Percentiles rank a stretch among this genome's conserved stretches.
phyloP scores from a whole-genome alignment of 2,329 filamentous ascomycete genomes.

The Fulvia fulva region DNA sequence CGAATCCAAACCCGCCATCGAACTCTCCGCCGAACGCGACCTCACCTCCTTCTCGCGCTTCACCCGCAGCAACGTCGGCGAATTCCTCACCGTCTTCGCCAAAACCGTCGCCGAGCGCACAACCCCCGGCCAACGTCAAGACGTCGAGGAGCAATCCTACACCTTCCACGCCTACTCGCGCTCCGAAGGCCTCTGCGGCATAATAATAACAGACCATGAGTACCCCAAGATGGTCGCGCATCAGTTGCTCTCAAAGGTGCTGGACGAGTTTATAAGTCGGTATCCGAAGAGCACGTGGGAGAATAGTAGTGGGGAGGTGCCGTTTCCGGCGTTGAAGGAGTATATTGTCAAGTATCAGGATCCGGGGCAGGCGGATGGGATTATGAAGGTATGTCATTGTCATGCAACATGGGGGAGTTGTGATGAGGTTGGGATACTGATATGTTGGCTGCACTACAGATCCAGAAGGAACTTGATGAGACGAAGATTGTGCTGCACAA shows the following conservation, averaged over 20 bases:
- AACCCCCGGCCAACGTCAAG: conserved; percentile 68
- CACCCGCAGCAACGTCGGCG: conserved; percentile 58
- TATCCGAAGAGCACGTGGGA: conserved; percentile 68
- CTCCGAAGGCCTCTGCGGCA: conserved; percentile 44
- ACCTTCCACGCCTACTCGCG: conserved; percentile 52
- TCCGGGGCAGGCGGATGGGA: conserved; percentile 82
- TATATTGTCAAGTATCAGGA: conserved; percentile 81
- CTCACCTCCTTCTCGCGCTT: conserved; percentile 76
- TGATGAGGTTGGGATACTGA: conserved; percentile 51
- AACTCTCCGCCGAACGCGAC: conserved; percentile 73
- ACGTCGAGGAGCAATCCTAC: conserved; percentile 78
- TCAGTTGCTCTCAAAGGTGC: conserved; percentile 77
- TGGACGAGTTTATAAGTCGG: conserved; percentile 79
- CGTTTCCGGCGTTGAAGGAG: conserved; percentile 72
- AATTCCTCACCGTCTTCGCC: conserved; percentile 81
- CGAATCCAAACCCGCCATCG: conserved; percentile 68
- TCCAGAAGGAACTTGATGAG: conserved; percentile 94
- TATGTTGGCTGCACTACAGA: conserved; percentile 40
- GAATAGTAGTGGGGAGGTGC: conserved; percentile 42
- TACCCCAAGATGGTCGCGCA: conserved; percentile 72
- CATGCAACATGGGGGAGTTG: not conserved
- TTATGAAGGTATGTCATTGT: conserved; percentile 43
- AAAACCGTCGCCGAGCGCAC: conserved; percentile 86
- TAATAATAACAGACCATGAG: conserved; percentile 47
- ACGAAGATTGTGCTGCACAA: conserved; percentile 97